Percentiles rank a stretch among this genome's conserved stretches.
Evolutionary conservation across 2,329 filamentous ascomycete species (phyloP).

Genomic region (Chrysosporium queenslandicum): DNA sequence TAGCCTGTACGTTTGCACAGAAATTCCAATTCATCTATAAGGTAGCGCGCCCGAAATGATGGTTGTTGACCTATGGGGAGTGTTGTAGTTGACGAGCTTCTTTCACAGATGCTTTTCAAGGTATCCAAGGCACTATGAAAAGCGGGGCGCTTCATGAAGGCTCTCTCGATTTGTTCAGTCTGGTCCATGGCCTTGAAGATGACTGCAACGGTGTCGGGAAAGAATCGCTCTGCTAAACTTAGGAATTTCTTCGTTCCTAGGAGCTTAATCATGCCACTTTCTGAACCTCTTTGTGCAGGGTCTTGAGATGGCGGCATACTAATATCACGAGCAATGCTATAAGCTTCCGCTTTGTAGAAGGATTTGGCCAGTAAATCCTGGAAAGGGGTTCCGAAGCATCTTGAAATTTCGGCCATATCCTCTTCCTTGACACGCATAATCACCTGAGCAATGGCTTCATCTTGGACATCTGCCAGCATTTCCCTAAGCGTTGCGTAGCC

Average conservation of each 20-base stretch:
- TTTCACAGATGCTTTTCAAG: conserved; percentile 58
- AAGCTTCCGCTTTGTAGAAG: conserved; percentile 72
- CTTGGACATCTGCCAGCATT: conserved; percentile 59
- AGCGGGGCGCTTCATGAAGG: conserved; percentile 50
- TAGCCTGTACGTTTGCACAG: conserved; percentile 64
- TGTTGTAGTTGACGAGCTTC: conserved; percentile 54
- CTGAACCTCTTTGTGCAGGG: conserved; percentile 45
- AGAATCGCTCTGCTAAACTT: conserved; percentile 55
- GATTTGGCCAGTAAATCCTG: conserved; percentile 53
- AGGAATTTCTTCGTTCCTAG: conserved; percentile 59
- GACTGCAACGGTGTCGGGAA: conserved; percentile 64
- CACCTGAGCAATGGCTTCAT: conserved; percentile 69
- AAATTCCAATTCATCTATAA: conserved; percentile 64
- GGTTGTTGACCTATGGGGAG: conserved; percentile 78
- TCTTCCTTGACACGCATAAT: conserved; percentile 68
- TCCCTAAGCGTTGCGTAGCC: conserved; percentile 60
- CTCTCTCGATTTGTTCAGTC: conserved; percentile 61
- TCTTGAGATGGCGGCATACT: conserved; percentile 36
- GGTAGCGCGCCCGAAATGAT: conserved; percentile 66
- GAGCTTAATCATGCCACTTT: conserved; percentile 56
- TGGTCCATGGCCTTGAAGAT: conserved; percentile 71
- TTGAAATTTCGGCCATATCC: conserved; percentile 52
- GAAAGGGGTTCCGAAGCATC: conserved; percentile 45
- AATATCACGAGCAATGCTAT: conserved; percentile 70
- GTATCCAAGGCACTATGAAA: conserved; percentile 53